Evolutionary conservation across 1,284 basidiomycete genomes (phyloP).

Genomic region (Singerocomus inundabilis): DNA sequence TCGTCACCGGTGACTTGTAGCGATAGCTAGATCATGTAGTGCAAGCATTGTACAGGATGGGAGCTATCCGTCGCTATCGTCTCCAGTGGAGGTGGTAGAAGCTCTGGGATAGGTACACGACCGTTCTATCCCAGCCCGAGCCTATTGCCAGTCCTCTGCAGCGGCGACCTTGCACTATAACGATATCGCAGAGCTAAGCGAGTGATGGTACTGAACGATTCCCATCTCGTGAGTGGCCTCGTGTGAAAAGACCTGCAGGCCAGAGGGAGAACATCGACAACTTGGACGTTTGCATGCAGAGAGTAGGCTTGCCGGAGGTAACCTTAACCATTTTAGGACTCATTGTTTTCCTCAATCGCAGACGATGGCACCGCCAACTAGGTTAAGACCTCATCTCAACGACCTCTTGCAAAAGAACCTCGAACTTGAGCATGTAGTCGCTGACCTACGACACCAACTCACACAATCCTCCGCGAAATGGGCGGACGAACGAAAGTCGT

Average conservation of each 20-base stretch:
- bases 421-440: conserved; percentile 30
- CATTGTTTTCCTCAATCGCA: not conserved
- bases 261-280: not conserved
- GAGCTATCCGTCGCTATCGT: not conserved
- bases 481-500: conserved; percentile 30
- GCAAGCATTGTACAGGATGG: not conserved
- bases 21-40: not conserved
- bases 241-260: conserved; percentile 15
- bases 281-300: not conserved
- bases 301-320: not conserved
- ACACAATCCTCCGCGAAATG: conserved; percentile 32
- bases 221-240: conserved; percentile 7
- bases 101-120: not conserved
- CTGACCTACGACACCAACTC: conserved; percentile 31
- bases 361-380: conserved; percentile 27
- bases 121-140: not conserved
- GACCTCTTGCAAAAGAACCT: conserved; percentile 31
- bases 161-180: not conserved
- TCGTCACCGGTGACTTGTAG: not conserved
- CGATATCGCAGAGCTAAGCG: not conserved
- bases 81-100: not conserved
- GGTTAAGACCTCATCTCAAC: conserved; percentile 28
- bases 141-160: not conserved
- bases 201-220: not conserved
- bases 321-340: not conserved